These are phyloP conservation scores for Fusarium torreyae DNA, from an alignment of 2,329 filamentous ascomycete genomes.

Conservation along the genomic window DNA sequence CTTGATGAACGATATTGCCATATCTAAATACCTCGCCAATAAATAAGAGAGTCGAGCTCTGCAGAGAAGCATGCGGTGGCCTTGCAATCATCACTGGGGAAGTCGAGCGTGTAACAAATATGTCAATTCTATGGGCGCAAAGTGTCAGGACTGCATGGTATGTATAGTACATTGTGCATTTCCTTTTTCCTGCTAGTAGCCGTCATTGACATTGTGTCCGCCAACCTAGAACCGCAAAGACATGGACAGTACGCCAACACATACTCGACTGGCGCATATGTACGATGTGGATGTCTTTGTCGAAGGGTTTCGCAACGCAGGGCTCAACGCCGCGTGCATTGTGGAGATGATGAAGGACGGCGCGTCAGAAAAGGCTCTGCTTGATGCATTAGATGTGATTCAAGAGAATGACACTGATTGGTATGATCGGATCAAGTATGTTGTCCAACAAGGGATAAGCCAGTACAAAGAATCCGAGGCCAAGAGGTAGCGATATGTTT, in stretches of 20 bases:
- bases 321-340: slow-evolving; percentile 39
- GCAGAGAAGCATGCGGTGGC: slow-evolving; percentile 42
- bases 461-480: slow-evolving; percentile 23
- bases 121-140: slow-evolving; percentile 40
- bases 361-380: slow-evolving; percentile 33
- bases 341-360: slow-evolving; percentile 44
- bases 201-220: slow-evolving; percentile 22
- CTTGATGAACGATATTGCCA: slow-evolving; percentile 3
- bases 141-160: slow-evolving; percentile 45
- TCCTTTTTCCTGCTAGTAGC: slow-evolving; percentile 14
- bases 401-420: slow-evolving; percentile 36
- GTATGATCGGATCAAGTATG: slow-evolving; percentile 35
- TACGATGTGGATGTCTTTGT: slow-evolving; percentile 44
- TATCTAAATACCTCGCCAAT: slow-evolving; percentile 3
- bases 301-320: slow-evolving; percentile 39
- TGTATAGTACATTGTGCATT: slow-evolving; percentile 16
- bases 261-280: slow-evolving; percentile 41
- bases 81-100: slow-evolving; percentile 46
- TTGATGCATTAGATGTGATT: slow-evolving; percentile 42
- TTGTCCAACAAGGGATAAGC: slow-evolving; percentile 38
- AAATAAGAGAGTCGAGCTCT: background rate
- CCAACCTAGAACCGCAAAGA: slow-evolving; percentile 37
- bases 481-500: background rate
- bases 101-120: slow-evolving; percentile 41
- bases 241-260: slow-evolving; percentile 42